Evolutionary conservation across 2,329 filamentous ascomycete genomes (phyloP).

Genomic region (Aspergillus pseudotamarii): DNA sequence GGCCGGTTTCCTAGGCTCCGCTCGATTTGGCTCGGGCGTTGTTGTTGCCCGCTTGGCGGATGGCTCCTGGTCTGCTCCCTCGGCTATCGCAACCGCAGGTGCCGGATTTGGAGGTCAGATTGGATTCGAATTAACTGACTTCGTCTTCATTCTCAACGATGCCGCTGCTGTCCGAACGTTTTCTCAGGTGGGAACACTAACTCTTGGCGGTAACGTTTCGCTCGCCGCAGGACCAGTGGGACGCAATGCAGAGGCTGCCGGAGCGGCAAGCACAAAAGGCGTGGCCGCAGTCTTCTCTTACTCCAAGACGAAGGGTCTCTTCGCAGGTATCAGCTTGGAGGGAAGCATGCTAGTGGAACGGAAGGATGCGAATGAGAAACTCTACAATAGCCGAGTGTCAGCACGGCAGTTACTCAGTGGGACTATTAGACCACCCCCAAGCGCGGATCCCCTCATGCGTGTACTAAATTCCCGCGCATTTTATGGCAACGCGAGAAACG

Average conservation of each 20-base stretch:
- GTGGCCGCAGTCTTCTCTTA: conserved; percentile 95
- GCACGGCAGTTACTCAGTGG: conserved; percentile 82
- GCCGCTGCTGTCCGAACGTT: conserved; percentile 86
- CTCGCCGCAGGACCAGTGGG: conserved; percentile 93
- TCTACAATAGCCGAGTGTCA: conserved; percentile 82
- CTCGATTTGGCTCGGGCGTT: conserved; percentile 53
- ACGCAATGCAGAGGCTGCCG: conserved; percentile 92
- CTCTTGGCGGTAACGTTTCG: conserved; percentile 92
- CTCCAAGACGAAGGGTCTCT: conserved; percentile 95
- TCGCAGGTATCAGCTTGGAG: conserved; percentile 92
- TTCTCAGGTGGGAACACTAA: conserved; percentile 86
- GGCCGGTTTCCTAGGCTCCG: conserved; percentile 54
- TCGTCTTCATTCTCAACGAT: conserved; percentile 98
- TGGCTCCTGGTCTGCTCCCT: conserved; percentile 54
- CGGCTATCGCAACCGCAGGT: conserved; percentile 52
- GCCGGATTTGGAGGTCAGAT: conserved; percentile 55
- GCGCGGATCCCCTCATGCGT: conserved; percentile 80
- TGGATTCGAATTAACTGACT: conserved; percentile 60
- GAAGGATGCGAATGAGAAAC: conserved; percentile 93
- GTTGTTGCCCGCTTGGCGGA: conserved; percentile 53
- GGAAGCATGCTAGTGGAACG: conserved; percentile 92
- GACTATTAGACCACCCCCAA: conserved; percentile 73
- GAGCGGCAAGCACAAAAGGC: conserved; percentile 84
- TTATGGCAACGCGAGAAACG: conserved; percentile 61
- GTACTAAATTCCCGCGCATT: conserved; percentile 86